phyloP scores from a whole-genome alignment of 1,284 basidiomycete genomes.

The Sphaerobolus stellatus region DNA sequence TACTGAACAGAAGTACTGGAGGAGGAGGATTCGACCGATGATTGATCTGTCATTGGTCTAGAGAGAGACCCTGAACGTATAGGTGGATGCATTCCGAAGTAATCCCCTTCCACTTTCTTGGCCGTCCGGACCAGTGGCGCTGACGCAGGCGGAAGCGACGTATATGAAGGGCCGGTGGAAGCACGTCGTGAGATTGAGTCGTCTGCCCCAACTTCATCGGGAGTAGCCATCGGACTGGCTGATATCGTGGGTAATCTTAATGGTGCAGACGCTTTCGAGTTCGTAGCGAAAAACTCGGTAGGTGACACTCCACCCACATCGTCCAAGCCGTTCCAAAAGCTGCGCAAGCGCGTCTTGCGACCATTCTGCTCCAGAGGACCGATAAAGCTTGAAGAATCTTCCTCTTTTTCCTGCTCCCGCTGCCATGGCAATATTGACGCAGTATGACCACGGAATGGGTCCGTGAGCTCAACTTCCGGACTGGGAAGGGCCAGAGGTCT shows the following conservation, averaged over 20 bases:
- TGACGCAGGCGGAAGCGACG: neutral
- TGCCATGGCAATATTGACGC: conserved; percentile 36
- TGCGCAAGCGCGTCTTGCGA: conserved; percentile 53
- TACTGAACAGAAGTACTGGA: neutral
- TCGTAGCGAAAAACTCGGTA: neutral
- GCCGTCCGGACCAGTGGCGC: neutral
- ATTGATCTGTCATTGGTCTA: neutral
- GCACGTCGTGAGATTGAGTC: neutral
- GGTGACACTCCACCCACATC: conserved; percentile 4
- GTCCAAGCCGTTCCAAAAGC: conserved; percentile 62
- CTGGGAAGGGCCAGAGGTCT: conserved; percentile 77
- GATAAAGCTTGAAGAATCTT: neutral
- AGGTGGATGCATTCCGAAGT: conserved; percentile 1
- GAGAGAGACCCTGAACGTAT: neutral
- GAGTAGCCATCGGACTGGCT: conserved; percentile 7
- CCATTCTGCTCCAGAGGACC: neutral
- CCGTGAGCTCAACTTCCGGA: conserved; percentile 83
- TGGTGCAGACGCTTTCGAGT: neutral
- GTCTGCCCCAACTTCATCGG: neutral
- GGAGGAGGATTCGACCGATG: neutral
- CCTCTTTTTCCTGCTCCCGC: neutral
- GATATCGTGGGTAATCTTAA: conserved; percentile 3
- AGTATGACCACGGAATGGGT: conserved; percentile 74
- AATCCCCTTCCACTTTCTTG: neutral
- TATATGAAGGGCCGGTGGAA: neutral